Base-by-base conservation (phyloP, 1,284 basidiomycete species). In the Laetiporus sulphureus region DNA sequence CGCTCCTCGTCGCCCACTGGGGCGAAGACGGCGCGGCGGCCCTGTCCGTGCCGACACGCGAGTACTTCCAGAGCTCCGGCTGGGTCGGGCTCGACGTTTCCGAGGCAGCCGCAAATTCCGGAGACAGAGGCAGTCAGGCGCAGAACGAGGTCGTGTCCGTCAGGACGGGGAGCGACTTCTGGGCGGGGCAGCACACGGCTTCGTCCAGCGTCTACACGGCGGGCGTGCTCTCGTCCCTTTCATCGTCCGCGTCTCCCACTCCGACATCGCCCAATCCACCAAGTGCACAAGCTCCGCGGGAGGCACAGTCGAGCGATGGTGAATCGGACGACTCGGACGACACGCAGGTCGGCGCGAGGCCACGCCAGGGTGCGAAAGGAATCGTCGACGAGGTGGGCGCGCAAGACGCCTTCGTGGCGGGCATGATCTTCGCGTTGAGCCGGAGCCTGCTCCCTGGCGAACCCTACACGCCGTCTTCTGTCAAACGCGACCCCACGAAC, bases 61-160 rank as follows among this genome's bases (percentile, higher is more conserved):
- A 90, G 52, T 90, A 90, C 59, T 84, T 88, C 54, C 87, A 90
- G 53, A 80, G 79, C 48, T 85, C 82, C 0, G 79, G 79, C 2
- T 88, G 84, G 85, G 74, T 80, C 1, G 64, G 63, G 15, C 32
- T 45, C 19, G 32, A 39, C 22, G 27, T 48, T 20, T 38, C 47
- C 45, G 30, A 31, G 46, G 23, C 40, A 2, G 21, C 30, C 18
- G 39, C 27, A 13, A 27, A 41, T 35, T 15, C 39, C 34, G 12
- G 34, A 21, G 16, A 37, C 29, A 1, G 15, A 23, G 18, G n/a
- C 11, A 18, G 20, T 5, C 35, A 41, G 10, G n/a, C 21, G 22
- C 30, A 11, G 2, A 51, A 52, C 20, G 63, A 61, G 32, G 55
- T 54, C 31, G 53, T 67, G 41, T 83, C 79, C 37, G 82, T 87